These are phyloP conservation scores for Neofusicoccum ribis DNA, from an alignment of 2,329 filamentous ascomycete genomes.

Conservation along the genomic window DNA sequence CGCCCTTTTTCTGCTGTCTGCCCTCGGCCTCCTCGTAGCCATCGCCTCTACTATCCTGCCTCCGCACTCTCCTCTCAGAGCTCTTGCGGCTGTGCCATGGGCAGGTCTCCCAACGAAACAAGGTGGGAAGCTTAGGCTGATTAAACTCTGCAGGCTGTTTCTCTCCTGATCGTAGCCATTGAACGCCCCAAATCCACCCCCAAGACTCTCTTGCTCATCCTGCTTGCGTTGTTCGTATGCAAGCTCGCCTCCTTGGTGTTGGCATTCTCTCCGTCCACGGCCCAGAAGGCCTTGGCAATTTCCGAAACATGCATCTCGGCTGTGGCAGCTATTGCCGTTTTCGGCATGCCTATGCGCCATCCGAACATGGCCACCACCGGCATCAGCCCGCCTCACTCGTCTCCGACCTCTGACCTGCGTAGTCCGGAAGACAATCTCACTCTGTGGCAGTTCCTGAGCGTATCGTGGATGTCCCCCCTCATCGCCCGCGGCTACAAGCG, in stretches of 20 bases:
- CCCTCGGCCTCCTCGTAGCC: neutral
- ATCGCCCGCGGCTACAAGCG: conserved; percentile 64
- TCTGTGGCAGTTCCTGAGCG: conserved; percentile 80
- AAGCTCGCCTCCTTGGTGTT: conserved; percentile 27
- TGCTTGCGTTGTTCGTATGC: conserved; percentile 35
- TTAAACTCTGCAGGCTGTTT: conserved; percentile 32
- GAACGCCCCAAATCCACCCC: conserved; percentile 46
- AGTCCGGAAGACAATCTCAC: conserved; percentile 78
- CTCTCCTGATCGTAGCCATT: conserved; percentile 36
- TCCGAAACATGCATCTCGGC: conserved; percentile 5
- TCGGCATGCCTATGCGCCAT: conserved; percentile 71
- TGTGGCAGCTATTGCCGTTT: conserved; percentile 53
- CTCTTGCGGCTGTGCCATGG: conserved; percentile 10
- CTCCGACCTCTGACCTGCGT: conserved; percentile 62
- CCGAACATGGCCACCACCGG: conserved; percentile 53
- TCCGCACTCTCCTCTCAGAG: neutral
- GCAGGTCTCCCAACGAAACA: neutral
- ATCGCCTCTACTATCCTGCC: neutral
- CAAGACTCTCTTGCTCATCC: conserved; percentile 41
- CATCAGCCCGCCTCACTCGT: conserved; percentile 60
- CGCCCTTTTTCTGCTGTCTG: conserved; percentile 1
- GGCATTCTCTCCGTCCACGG: conserved; percentile 13
- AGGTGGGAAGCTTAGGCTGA: neutral
- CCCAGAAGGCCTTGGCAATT: conserved; percentile 39
- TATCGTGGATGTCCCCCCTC: conserved; percentile 78